Base-by-base conservation (phyloP, 768 basidiomycete species). In the Mycena rebaudengoi region DNA sequence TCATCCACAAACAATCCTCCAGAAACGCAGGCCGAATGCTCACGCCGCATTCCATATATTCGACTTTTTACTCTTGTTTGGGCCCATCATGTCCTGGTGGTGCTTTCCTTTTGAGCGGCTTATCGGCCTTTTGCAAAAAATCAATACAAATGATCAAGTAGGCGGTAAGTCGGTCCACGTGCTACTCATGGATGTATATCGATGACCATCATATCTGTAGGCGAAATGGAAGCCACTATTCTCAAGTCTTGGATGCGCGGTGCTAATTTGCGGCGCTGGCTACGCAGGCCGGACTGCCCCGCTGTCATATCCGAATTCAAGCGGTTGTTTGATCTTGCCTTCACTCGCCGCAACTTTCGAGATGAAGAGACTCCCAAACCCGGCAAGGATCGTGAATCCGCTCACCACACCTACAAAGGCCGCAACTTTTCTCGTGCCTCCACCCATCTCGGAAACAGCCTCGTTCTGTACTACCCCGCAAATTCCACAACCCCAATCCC, bases 61-160 rank as follows among this genome's bases (percentile, higher is more conserved):
- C n/a, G 71, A 79, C 14, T 79, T 78, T 50, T 62, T 79, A 1
- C 14, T 65, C 0, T 62, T 74, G 1, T 80, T 79, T 60, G 70
- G 7, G 23, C 29, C 23, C 26, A 61, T 39, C 13, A 25, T 61
- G 13, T n/a, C 41, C 20, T 41, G 37, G 37, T 61, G 50, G 6
- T 61, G 52, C 39, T 13, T 61, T 25, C 49, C 50, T 0, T 80
- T 80, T 57, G 78, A 83, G 59, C 64, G 67, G 0, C 54, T 80
- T 6, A 81, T 82, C 28, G 77, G 82, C 6, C 59, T 65, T 12
- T 50, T 82, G 1, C 77, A 83, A 52, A 60, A 66, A 3, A 66
- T 80, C 14, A 68, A 72, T 2, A 74, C 55, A 1, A 82, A 81
- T 60, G 56, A 75, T 43, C 69, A 74, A 13, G 54, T 68, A 55